These are phyloP conservation scores for Russula lepida DNA, from an alignment of 768 basidiomycete genomes.

Conservation along the genomic window DNA sequence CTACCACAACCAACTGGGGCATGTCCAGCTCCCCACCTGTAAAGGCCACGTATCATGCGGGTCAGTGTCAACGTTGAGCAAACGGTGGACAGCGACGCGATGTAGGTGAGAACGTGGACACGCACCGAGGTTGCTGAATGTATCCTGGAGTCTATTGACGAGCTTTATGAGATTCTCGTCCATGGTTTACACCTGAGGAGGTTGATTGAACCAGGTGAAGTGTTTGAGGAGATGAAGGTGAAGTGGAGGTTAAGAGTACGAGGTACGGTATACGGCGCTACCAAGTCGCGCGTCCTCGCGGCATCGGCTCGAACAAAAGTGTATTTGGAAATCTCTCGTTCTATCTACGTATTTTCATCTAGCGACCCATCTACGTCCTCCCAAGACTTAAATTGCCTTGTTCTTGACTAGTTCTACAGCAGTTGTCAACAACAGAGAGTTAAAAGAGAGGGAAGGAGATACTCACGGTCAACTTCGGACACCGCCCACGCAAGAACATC, in stretches of 20 bases:
- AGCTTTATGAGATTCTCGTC: constrained; percentile 90
- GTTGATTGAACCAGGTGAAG: neutral
- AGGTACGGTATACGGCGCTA: neutral
- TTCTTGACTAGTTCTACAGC: constrained; percentile 75
- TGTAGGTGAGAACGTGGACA: constrained; percentile 15
- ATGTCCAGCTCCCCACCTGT: constrained; percentile 85
- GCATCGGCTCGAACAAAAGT: constrained; percentile 11
- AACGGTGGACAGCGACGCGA: constrained; percentile 10
- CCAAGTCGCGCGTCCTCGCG: constrained; percentile 13
- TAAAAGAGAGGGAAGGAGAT: neutral
- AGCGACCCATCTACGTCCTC: neutral
- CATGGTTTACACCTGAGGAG: constrained; percentile 40
- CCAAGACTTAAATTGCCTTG: constrained; percentile 68
- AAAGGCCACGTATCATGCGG: neutral
- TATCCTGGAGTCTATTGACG: constrained; percentile 93
- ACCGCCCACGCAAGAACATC: constrained; percentile 76
- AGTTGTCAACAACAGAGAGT: neutral
- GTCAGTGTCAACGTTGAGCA: constrained; percentile 7
- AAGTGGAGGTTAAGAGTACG: neutral
- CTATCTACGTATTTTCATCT: constrained; percentile 14
- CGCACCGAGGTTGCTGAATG: constrained; percentile 80
- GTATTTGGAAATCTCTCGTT: constrained; percentile 10
- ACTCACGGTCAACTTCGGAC: constrained; percentile 89
- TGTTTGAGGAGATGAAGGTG: neutral
- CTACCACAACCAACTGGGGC: constrained; percentile 83